Conservation (phyloP, 257 asterid genomes). For the Vinca minor region DNA sequence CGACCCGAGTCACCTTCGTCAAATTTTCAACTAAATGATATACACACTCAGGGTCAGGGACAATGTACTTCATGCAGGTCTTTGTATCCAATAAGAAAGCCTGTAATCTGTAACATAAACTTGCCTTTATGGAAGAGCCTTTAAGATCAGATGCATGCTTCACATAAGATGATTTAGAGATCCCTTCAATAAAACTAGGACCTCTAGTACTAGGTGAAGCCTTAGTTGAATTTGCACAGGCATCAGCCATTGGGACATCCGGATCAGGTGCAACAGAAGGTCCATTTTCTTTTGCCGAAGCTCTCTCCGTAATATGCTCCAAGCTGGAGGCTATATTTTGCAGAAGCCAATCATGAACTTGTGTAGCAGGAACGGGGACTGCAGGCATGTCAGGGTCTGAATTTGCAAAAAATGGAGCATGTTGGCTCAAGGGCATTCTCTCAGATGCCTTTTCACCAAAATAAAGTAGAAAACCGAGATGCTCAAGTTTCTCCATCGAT, state of each 20-base stretch:
- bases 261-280: conserved; percentile 57
- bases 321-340: conserved; percentile 66
- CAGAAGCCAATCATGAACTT: conserved; percentile 84
- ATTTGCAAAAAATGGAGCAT: conserved; percentile 82
- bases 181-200: conserved; percentile 81
- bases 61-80: neutral
- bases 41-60: neutral
- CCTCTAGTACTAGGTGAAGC: conserved; percentile 52
- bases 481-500: conserved; percentile 76
- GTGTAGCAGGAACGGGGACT: conserved; percentile 82
- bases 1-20: neutral
- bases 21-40: neutral
- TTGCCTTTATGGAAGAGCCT: conserved; percentile 79
- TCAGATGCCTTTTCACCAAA: conserved; percentile 74
- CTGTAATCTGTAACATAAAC: neutral
- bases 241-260: conserved; percentile 82
- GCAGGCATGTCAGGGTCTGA: conserved; percentile 98
- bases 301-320: conserved; percentile 71
- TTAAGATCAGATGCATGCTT: conserved; percentile 87
- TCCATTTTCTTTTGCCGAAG: conserved; percentile 73
- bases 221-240: conserved; percentile 39
- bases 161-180: conserved; percentile 81
- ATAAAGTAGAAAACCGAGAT: conserved; percentile 68
- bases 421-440: conserved; percentile 66
- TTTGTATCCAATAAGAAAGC: neutral